phyloP scores from a whole-genome alignment of 176 grass and related monocot species.

The Paspalum notatum region DNA sequence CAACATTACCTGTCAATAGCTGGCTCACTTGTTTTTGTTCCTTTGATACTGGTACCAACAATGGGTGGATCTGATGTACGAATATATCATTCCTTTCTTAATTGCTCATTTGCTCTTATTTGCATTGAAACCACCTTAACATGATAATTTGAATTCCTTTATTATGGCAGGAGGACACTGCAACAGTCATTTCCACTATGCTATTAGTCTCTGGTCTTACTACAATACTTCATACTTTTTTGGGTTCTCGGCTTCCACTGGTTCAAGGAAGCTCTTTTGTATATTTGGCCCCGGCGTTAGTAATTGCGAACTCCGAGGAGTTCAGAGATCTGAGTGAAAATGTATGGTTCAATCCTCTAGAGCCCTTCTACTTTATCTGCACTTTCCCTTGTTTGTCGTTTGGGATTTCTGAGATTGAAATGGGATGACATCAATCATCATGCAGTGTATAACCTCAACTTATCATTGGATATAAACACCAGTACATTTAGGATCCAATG shows the following conservation, averaged over 20 bases:
- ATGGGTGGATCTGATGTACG: constrained; percentile 99
- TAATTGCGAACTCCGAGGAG: constrained; percentile 93
- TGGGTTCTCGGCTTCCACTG: constrained; percentile 92
- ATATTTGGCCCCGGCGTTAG: constrained; percentile 93
- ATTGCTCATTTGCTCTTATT: constrained; percentile 36
- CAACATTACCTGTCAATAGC: constrained; percentile 96
- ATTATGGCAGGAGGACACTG: constrained; percentile 83
- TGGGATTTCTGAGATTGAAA: constrained; percentile 13
- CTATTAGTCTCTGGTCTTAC: constrained; percentile 86
- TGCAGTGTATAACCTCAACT: constrained; percentile 18
- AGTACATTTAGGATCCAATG: not conserved
- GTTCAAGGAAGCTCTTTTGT: constrained; percentile 98
- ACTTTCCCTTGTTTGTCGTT: constrained; percentile 12
- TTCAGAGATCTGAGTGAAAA: constrained; percentile 97
- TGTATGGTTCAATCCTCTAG: constrained; percentile 53
- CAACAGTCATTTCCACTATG: constrained; percentile 95
- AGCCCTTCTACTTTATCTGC: constrained; percentile 33
- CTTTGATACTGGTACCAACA: constrained; percentile 90
- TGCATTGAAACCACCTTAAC: constrained; percentile 31
- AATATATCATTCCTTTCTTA: constrained; percentile 40
- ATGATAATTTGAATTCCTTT: constrained; percentile 49
- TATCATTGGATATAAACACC: constrained; percentile 6
- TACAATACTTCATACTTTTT: constrained; percentile 90
- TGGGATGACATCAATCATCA: not conserved
- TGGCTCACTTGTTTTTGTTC: constrained; percentile 97